These are phyloP conservation scores for Penicillium polonicum DNA, from an alignment of 2,329 filamentous ascomycete genomes.

Conservation along the genomic window DNA sequence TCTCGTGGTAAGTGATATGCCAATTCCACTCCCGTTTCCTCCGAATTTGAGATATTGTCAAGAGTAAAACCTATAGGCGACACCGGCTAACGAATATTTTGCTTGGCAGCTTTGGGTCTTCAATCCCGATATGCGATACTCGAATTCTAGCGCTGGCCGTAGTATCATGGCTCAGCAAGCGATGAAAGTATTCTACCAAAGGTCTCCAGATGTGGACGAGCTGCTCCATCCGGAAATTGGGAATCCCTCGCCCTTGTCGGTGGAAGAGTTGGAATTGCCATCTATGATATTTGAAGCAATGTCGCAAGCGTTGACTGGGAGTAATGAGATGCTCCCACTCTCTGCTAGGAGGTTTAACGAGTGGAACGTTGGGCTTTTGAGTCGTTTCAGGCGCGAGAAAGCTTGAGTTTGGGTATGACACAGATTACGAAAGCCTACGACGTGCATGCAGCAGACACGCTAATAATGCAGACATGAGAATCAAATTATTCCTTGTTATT, in stretches of 20 bases:
- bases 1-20: conserved; percentile 36
- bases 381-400: conserved; percentile 40
- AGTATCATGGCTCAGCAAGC: conserved; percentile 46
- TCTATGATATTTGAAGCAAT: conserved; percentile 40
- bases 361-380: conserved; percentile 56
- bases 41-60: background rate
- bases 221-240: conserved; percentile 39
- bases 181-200: conserved; percentile 58
- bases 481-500: background rate
- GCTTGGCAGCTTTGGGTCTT: conserved; percentile 57
- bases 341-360: conserved; percentile 53
- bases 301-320: conserved; percentile 36
- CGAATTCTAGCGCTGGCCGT: conserved; percentile 42
- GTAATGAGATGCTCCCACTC: conserved; percentile 48
- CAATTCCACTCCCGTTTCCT: background rate
- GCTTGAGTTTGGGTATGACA: background rate
- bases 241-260: conserved; percentile 40
- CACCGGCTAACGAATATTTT: background rate
- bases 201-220: conserved; percentile 31
- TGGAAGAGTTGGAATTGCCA: conserved; percentile 52
- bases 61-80: background rate
- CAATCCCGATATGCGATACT: conserved; percentile 59
- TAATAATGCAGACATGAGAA: background rate
- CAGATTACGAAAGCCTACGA: background rate
- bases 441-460: too few relatives aligned